Conservation (phyloP, 306 rosid species). For the Ochetophila trinervis region DNA sequence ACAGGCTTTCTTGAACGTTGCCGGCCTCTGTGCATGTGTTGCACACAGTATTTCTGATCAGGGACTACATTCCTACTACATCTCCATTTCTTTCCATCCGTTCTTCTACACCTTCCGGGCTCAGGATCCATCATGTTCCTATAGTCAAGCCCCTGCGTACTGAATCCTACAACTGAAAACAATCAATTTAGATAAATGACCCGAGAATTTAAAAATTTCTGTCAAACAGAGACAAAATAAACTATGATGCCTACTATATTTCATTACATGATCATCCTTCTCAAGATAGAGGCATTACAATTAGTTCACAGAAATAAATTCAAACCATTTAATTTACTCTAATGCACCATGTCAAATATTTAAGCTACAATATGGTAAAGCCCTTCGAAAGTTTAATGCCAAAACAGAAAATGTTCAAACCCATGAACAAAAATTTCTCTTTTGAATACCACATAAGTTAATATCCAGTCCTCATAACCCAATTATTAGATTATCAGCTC, state of each 20-base stretch:
- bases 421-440: too few relatives aligned
- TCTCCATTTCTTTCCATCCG: constrained; percentile 97
- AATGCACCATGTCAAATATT: too few relatives aligned
- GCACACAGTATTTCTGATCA: constrained; percentile 67
- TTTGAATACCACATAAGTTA: too few relatives aligned
- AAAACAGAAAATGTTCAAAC: too few relatives aligned
- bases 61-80: constrained; percentile 49
- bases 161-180: constrained; percentile 38
- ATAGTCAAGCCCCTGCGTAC: constrained; percentile 31
- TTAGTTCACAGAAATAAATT: not conserved
- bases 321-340: not conserved
- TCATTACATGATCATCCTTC: too few relatives aligned
- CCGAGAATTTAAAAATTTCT: constrained; percentile 14
- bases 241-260: not conserved
- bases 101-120: constrained; percentile 80
- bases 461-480: too few relatives aligned
- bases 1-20: constrained; percentile 99
- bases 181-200: constrained; percentile 23
- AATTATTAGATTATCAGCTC: not conserved
- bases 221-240: not conserved
- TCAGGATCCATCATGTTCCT: constrained; percentile 51
- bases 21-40: constrained; percentile 87
- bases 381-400: too few relatives aligned
- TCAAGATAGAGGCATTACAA: not conserved
- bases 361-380: too few relatives aligned